These are phyloP conservation scores for Colletotrichum sp. DNA, from an alignment of 2,329 filamentous ascomycete species.

Conservation along the genomic window DNA sequence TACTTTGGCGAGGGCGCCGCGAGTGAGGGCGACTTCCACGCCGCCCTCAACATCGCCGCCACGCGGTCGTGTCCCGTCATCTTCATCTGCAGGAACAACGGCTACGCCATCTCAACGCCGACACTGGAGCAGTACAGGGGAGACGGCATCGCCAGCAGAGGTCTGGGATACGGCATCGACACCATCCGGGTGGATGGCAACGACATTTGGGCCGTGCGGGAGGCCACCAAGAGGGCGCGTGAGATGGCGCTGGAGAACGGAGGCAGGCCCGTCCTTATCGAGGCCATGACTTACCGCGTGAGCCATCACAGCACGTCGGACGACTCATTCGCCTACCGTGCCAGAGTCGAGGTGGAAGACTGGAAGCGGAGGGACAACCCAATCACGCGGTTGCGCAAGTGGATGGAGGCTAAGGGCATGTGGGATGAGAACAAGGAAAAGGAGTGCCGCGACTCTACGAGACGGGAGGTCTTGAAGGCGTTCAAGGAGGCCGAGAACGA, in stretches of 20 bases:
- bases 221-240: slow-evolving; percentile 78
- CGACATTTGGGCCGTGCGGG: slow-evolving; percentile 86
- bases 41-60: slow-evolving; percentile 87
- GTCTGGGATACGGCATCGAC: slow-evolving; percentile 91
- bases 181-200: slow-evolving; percentile 94
- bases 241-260: slow-evolving; percentile 79
- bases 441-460: slow-evolving; percentile 65
- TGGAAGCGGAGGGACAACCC: slow-evolving; percentile 94
- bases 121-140: slow-evolving; percentile 91
- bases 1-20: slow-evolving; percentile 94
- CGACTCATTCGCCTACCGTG: slow-evolving; percentile 95
- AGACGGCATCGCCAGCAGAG: slow-evolving; percentile 86
- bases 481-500: slow-evolving; percentile 84
- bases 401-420: slow-evolving; percentile 80
- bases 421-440: slow-evolving; percentile 90
- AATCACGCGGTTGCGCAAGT: slow-evolving; percentile 84
- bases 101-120: slow-evolving; percentile 88
- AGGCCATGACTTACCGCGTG: slow-evolving; percentile 98
- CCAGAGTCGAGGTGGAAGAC: slow-evolving; percentile 90
- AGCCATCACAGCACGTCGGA: slow-evolving; percentile 97
- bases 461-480: slow-evolving; percentile 80
- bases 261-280: slow-evolving; percentile 84
- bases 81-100: slow-evolving; percentile 93
- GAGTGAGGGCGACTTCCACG: slow-evolving; percentile 91
- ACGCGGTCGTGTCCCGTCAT: slow-evolving; percentile 86